Evolutionary conservation across 2,329 filamentous ascomycete genomes (phyloP).

Genomic region (Zymoseptoria brevis): DNA sequence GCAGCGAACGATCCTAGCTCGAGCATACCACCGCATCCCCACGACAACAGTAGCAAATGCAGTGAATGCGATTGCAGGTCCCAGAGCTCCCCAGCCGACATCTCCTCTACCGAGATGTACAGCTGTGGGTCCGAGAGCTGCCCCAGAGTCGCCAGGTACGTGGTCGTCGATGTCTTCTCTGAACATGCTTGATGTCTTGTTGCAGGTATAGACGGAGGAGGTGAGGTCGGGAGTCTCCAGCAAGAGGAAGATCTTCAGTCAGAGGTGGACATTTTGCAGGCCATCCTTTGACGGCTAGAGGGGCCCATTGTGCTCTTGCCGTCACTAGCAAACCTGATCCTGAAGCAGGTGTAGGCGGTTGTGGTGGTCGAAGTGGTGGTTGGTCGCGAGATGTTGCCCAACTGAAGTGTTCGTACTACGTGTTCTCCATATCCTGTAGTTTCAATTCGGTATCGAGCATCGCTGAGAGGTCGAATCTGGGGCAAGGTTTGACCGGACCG

Average conservation of each 20-base stretch:
- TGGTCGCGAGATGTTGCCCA: not conserved
- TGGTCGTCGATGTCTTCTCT: not conserved
- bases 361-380: not conserved
- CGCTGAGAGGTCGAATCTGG: not conserved
- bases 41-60: slow-evolving; percentile 27
- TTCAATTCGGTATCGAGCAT: not conserved
- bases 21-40: slow-evolving; percentile 28
- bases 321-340: not conserved
- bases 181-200: not conserved
- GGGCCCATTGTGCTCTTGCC: not conserved
- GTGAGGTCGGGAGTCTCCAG: not conserved
- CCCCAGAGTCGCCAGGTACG: not conserved
- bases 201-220: not conserved
- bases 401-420: not conserved
- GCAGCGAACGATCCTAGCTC: slow-evolving; percentile 25
- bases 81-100: slow-evolving; percentile 26
- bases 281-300: not conserved
- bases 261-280: not conserved
- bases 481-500: not conserved
- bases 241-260: not conserved
- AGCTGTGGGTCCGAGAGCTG: slow-evolving; percentile 6
- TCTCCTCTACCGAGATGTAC: slow-evolving; percentile 17
- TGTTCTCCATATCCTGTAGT: not conserved
- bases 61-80: slow-evolving; percentile 26
- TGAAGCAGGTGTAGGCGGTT: not conserved